Evolutionary conservation across 768 basidiomycete genomes (phyloP).

Genomic region (Leucocoprinus leucothites): DNA sequence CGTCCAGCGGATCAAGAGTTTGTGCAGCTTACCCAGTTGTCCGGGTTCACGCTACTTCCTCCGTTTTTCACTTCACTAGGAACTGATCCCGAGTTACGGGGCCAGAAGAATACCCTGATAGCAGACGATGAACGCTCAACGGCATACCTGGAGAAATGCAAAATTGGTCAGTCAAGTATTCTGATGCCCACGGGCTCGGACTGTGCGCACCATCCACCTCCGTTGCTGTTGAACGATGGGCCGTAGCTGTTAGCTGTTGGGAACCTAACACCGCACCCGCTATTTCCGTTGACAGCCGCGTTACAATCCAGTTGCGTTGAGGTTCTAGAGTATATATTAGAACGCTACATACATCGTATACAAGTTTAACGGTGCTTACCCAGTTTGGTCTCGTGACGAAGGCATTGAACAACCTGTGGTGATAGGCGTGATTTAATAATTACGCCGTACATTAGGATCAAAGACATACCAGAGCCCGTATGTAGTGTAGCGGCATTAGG

Average conservation of each 20-base stretch:
- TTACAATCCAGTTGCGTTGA: slow-evolving; percentile 23
- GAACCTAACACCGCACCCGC: slow-evolving; percentile 28
- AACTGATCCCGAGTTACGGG: slow-evolving; percentile 42
- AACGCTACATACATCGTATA: neutral
- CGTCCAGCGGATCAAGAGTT: neutral
- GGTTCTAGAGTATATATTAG: slow-evolving; percentile 18
- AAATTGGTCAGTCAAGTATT: neutral
- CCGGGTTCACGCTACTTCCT: slow-evolving; percentile 37
- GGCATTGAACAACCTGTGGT: slow-evolving; percentile 27
- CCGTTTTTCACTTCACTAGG: slow-evolving; percentile 47
- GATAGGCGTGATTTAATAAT: neutral
- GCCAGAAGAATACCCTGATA: slow-evolving; percentile 77
- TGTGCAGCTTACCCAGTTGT: slow-evolving; percentile 45
- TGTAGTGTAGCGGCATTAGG: slow-evolving; percentile 36
- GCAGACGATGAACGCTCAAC: slow-evolving; percentile 52
- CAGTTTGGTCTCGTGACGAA: slow-evolving; percentile 33
- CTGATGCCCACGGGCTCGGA: neutral
- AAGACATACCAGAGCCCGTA: slow-evolving; percentile 39
- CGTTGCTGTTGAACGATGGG: slow-evolving; percentile 51
- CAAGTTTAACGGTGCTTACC: slow-evolving; percentile 27
- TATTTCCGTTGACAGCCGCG: slow-evolving; percentile 19
- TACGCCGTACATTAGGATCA: slow-evolving; percentile 29
- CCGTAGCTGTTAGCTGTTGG: slow-evolving; percentile 46
- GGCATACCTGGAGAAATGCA: slow-evolving; percentile 44
- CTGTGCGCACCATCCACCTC: slow-evolving; percentile 53